These are phyloP conservation scores for Verruconis gallopava DNA, from an alignment of 2,329 filamentous ascomycete species.

Conservation along the genomic window DNA sequence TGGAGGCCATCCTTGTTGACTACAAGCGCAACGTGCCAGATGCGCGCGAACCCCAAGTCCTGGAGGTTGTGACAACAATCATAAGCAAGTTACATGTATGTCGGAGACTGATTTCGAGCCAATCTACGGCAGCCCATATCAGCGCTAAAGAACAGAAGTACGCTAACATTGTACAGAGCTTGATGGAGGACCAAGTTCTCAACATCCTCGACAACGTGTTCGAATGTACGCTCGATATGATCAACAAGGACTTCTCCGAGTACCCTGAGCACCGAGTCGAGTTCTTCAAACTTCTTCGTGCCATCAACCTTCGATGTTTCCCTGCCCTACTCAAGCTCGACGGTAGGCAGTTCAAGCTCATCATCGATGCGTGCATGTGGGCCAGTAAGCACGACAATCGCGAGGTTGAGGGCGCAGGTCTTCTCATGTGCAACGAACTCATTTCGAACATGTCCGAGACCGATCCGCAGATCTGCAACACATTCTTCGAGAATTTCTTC, in stretches of 20 bases:
- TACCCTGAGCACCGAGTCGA: constrained; percentile 98
- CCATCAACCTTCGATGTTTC: constrained; percentile 97
- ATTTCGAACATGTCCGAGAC: constrained; percentile 96
- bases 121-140: constrained; percentile 29
- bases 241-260: constrained; percentile 99
- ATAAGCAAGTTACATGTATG: constrained; percentile 92
- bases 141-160: background rate
- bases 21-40: constrained; percentile 96
- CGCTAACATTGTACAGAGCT: constrained; percentile 40
- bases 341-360: constrained; percentile 95
- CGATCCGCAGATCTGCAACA: constrained; percentile 71
- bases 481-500: constrained; percentile 98
- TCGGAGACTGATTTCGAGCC: constrained; percentile 41
- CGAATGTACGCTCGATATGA: constrained; percentile 97
- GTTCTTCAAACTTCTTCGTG: constrained; percentile 92
- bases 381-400: constrained; percentile 99
- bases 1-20: constrained; percentile 87
- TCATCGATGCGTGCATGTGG: constrained; percentile 99
- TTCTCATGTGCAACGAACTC: constrained; percentile 96
- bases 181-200: constrained; percentile 98
- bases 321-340: constrained; percentile 86
- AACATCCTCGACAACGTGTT: constrained; percentile 98
- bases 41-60: constrained; percentile 87
- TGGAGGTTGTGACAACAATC: constrained; percentile 95
- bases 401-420: constrained; percentile 87